A percentile compares a stretch with the other conserved stretches of the same genome.
Conservation (phyloP, 78 protist species). For the Guillardia theta region DNA sequence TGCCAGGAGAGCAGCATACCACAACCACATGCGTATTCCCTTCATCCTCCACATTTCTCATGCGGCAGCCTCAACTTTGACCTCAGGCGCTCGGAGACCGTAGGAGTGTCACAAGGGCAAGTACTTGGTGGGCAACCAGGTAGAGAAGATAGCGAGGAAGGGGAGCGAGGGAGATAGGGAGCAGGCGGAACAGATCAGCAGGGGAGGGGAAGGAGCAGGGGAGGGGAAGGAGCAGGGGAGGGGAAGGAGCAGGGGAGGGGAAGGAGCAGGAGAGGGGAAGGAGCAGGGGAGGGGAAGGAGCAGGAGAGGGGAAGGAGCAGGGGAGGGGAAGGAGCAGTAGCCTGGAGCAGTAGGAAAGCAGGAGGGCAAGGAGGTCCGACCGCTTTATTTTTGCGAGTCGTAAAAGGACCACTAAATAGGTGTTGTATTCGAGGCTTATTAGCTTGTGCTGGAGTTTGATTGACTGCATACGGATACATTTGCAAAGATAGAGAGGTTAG, state of each 20-base stretch:
- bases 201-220: background rate
- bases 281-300: background rate
- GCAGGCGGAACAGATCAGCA: background rate
- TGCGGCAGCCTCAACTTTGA: too few species aligned
- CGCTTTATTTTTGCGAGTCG: too few species aligned
- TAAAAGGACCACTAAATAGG: background rate
- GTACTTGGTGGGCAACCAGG: background rate
- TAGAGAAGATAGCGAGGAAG: background rate
- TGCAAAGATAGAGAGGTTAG: background rate
- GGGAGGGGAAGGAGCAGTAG: background rate
- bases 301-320: background rate
- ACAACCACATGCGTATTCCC: too few species aligned
- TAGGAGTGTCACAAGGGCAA: too few species aligned
- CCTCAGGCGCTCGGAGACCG: too few species aligned
- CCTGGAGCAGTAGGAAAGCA: background rate
- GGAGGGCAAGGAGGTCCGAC: background rate
- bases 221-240: background rate
- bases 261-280: background rate
- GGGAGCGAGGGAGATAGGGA: background rate
- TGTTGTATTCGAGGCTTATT: background rate
- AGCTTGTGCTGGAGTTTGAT: background rate
- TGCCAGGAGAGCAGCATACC: too few species aligned
- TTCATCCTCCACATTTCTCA: too few species aligned
- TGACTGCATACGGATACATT: background rate
- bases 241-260: background rate